Base-by-base conservation (phyloP, 1,284 basidiomycete genomes). In the Chondrostereum purpureum region DNA sequence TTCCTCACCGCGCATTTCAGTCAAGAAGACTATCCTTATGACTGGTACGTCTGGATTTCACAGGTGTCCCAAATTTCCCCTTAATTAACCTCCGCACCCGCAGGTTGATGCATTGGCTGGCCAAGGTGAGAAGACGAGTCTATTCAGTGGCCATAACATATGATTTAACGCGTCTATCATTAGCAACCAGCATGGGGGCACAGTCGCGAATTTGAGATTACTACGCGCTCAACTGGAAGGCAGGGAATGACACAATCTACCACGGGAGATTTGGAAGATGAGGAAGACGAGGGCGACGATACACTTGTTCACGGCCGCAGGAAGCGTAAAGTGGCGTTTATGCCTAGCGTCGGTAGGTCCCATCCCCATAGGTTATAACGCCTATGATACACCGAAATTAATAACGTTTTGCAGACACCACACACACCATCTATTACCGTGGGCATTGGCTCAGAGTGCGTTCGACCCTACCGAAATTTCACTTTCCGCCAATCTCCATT, bases 1-100 rank as follows among this genome's bases (percentile, higher is more conserved):
- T 90, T 88, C 71, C 71, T 90, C 47, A 90, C 88, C 12, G 87
- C 88, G 0, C 86, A 88, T 56, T 90, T 90, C 55, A 86, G 78
- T 54, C 81, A 88, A 55, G 87, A 89, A 53, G 88, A 90, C 56
- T 89, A 88, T 53, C 85, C 85, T 2, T 88, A 88, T 57, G 85
- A 88, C 58, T 88, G 85, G 84, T 86, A 59, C 51, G 69, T 63
- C 19, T 23, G 20, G 18, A n/a, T n/a, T 27, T 40, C 31, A 49
- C 44, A 50, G 37, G 18, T 39, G 14, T 18, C 51, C 19, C 31
- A 14, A 37, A 31, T 8, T 47, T 13, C 42, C 47, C 22, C 13
- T 45, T 50, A 24, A 50, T 31, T n/a, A 31, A 31, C n/a, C 8
- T 31, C 27, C n/a, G 27, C 8, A 31, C 42, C 41, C 23, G 34